These are phyloP conservation scores for Haplosporangium gracile DNA, from an alignment of 192 early-diverging fungal species.

Conservation along the genomic window DNA sequence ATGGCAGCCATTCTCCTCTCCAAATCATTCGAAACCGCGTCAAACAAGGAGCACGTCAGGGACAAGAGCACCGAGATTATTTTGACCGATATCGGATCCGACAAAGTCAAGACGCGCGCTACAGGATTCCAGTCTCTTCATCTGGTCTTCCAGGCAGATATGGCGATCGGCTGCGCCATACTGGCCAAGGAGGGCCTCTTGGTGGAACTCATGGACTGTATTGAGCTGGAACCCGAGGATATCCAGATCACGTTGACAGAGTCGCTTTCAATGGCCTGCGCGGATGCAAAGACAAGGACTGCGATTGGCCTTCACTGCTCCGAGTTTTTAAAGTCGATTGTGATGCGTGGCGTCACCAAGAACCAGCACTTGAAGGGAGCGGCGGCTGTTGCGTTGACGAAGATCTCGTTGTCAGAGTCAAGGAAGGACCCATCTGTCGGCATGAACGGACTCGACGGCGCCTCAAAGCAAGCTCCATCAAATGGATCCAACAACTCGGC, in stretches of 20 bases:
- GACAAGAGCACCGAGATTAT: constrained; percentile 39
- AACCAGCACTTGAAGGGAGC: constrained; percentile 65
- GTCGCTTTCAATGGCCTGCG: constrained; percentile 70
- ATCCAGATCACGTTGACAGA: constrained; percentile 77
- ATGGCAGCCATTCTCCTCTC: constrained; percentile 44
- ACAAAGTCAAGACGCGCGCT: constrained; percentile 47
- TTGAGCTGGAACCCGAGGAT: constrained; percentile 78
- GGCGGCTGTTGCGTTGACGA: constrained; percentile 73
- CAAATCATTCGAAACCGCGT: constrained; percentile 37
- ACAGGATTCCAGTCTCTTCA: constrained; percentile 66
- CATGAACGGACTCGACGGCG: constrained; percentile 30
- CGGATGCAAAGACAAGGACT: constrained; percentile 70
- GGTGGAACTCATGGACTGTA: constrained; percentile 82
- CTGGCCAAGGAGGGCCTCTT: constrained; percentile 73
- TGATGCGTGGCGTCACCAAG: constrained; percentile 34
- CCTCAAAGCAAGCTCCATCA: constrained; percentile 44
- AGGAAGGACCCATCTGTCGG: constrained; percentile 35
- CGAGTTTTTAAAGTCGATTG: constrained; percentile 65
- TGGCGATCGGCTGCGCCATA: constrained; percentile 68
- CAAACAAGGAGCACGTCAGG: constrained; percentile 37
- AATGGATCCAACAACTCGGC: constrained; percentile 15
- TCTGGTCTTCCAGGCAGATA: constrained; percentile 76
- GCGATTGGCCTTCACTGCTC: constrained; percentile 65
- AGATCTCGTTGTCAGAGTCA: constrained; percentile 65
- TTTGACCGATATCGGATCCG: constrained; percentile 38